Evolutionary conservation across 345 rosid genomes (phyloP).

Genomic region (Citrus mangshanensis): DNA sequence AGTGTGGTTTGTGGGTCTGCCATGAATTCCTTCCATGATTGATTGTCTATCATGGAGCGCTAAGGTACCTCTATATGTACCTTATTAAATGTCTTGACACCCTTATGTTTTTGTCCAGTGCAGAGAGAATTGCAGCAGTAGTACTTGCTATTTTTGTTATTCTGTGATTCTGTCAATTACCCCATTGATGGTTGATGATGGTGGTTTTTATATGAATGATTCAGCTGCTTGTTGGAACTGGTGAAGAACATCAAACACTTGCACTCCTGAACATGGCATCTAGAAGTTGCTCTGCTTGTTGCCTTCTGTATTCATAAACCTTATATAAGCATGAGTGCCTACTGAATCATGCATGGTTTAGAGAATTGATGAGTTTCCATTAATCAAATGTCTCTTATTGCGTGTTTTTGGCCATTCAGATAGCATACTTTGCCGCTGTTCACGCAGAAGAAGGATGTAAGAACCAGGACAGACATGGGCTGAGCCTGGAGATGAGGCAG

Average conservation of each 20-base stretch:
- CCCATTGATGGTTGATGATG: not conserved
- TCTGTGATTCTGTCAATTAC: not conserved
- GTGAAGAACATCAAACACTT: not conserved
- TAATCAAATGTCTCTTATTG: not conserved
- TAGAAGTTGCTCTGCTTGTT: not conserved
- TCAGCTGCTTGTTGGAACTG: not conserved
- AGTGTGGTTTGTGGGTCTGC: conserved; percentile 1
- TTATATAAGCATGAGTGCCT: not conserved
- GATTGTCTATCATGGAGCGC: not conserved
- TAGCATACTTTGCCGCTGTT: conserved; percentile 77
- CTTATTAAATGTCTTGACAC: not conserved
- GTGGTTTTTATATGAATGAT: not conserved
- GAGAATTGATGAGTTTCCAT: not conserved
- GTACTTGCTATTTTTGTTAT: not conserved
- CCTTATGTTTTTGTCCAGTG: not conserved
- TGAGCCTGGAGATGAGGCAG: conserved; percentile 75
- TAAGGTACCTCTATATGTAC: not conserved
- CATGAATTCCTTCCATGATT: not conserved
- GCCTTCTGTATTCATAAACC: not conserved
- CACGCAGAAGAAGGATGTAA: conserved; percentile 58
- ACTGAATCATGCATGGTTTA: not conserved
- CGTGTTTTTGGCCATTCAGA: conserved; percentile 35
- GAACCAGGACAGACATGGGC: conserved; percentile 36
- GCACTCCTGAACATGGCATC: not conserved
- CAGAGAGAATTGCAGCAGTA: not conserved